A percentile compares a stretch with the other conserved stretches of the same genome.
phyloP scores from a whole-genome alignment of 2,329 filamentous ascomycete species.

The Ophidiomyces ophidiicola region DNA sequence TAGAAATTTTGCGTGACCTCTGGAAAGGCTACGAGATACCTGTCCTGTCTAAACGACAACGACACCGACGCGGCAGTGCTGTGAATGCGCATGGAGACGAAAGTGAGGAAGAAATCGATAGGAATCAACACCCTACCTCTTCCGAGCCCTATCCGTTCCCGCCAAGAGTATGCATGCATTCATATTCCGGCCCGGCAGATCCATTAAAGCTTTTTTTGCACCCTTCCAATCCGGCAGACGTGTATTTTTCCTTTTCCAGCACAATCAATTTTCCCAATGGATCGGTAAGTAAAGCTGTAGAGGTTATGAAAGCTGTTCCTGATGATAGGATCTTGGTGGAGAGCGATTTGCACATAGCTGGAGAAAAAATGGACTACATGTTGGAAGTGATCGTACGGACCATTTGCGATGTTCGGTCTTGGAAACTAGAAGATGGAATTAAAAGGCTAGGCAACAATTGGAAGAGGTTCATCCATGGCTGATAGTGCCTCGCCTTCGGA shows the following conservation, averaged over 20 bases:
- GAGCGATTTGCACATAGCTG: conserved; percentile 78
- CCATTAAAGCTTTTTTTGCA: conserved; percentile 67
- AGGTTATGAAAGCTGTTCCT: conserved; percentile 60
- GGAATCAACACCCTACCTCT: conserved; percentile 12
- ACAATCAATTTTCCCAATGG: conserved; percentile 61
- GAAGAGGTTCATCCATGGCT: conserved; percentile 60
- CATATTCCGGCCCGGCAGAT: conserved; percentile 69
- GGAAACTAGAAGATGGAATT: conserved; percentile 62
- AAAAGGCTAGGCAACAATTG: conserved; percentile 60
- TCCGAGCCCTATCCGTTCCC: conserved; percentile 53
- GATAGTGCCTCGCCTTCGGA: too few relatives aligned
- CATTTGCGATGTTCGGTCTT: conserved; percentile 66
- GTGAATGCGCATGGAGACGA: conserved; percentile 22
- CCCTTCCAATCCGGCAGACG: conserved; percentile 55
- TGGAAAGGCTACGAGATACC: conserved; percentile 48
- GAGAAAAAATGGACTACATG: conserved; percentile 62
- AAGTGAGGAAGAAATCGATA: conserved; percentile 19
- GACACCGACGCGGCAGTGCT: conserved; percentile 25
- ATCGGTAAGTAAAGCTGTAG: conserved; percentile 45
- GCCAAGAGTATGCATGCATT: conserved; percentile 84
- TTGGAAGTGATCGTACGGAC: conserved; percentile 64
- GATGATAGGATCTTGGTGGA: conserved; percentile 72
- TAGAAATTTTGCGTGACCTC: conserved; percentile 43
- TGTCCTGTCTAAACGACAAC: conserved; percentile 39
- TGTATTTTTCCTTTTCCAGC: conserved; percentile 82